Evolutionary conservation across 2,329 filamentous ascomycete genomes (phyloP), one percentile per base, ranked within the genome.

Genomic region (Elsinoe necatrix): DNA sequence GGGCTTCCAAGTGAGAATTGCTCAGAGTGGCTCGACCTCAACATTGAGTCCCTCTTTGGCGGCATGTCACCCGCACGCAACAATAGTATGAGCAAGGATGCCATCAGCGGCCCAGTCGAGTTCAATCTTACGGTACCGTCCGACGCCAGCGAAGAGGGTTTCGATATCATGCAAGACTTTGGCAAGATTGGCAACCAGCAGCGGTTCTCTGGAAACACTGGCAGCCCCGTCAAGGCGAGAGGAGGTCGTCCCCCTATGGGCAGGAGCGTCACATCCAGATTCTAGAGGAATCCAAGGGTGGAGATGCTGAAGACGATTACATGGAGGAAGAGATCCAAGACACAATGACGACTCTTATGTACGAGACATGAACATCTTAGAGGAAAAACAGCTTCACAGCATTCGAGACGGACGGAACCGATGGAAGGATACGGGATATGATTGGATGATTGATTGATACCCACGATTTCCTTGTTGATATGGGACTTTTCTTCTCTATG

Each of bases 151-250:
- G 76, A 80, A 58, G 71, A 79, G 12, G 81, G 79, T 1, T 77
- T 89, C 52, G 86, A 90, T 64, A 84, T 90, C 61, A 78, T 87
- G 45, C 83, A 87, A 65, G 85, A 85, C 8, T 90, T 89, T 64
- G 81, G 85, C 67, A 86, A 84, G 72, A 89, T 90, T 66, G 86
- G 86, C 52, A 67, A 70, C 4, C 51, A 59, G 45, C 41, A 54
- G 25, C 37, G 42, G 11, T 54, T 51, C 29, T 56, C 48, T 45
- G 23, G 25, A 16, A 52, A 43, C 27, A 50, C 34, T 34, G 59
- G 59, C 29, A 61, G 59, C 47, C 59, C 59, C 1, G 47, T 59
- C 37, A 61, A 59, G 29, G 14, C 55, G 31, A 56, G 54, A 25
- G 55, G 56, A 20, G 52, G 58, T 20, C 34, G 59, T 31, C 57